Conservation (phyloP, 2,329 filamentous ascomycete genomes). For the Diplodia sapinea region DNA sequence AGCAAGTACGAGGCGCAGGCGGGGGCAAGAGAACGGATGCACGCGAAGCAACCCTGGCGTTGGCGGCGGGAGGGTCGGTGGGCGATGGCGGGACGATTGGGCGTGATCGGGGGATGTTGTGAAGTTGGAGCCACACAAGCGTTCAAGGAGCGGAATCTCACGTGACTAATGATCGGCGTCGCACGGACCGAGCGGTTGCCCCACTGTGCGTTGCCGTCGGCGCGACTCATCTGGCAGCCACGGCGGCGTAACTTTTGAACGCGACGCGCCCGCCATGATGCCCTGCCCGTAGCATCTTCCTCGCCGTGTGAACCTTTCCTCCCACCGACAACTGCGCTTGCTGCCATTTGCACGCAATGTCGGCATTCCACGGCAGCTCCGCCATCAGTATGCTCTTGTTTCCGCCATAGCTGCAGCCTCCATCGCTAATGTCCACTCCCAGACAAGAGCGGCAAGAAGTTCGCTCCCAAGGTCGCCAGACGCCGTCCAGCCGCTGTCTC, state of each 20-base stretch:
- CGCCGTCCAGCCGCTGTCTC: constrained; percentile 46
- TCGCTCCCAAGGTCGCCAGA: constrained; percentile 55
- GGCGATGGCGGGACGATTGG: constrained; percentile 27
- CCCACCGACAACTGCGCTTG: neutral
- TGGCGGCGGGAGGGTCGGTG: constrained; percentile 16
- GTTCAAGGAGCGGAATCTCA: constrained; percentile 27
- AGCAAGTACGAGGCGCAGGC: constrained; percentile 21
- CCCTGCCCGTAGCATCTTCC: neutral
- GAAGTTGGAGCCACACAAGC: constrained; percentile 29
- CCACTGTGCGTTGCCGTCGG: constrained; percentile 10
- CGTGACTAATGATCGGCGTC: constrained; percentile 13
- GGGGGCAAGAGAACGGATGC: constrained; percentile 13
- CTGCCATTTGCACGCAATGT: constrained; percentile 42
- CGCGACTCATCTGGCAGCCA: constrained; percentile 23
- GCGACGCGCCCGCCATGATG: constrained; percentile 16
- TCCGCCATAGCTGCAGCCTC: constrained; percentile 32
- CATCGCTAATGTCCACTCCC: constrained; percentile 23
- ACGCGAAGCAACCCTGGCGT: constrained; percentile 27
- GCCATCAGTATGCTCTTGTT: constrained; percentile 53
- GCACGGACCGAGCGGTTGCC: neutral
- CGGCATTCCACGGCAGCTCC: constrained; percentile 57
- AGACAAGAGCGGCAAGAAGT: constrained; percentile 55
- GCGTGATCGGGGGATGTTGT: constrained; percentile 29
- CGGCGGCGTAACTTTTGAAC: constrained; percentile 3
- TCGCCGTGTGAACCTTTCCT: neutral